phyloP scores from a whole-genome alignment of 805 yeast species.

The Yarrowia porcina region DNA sequence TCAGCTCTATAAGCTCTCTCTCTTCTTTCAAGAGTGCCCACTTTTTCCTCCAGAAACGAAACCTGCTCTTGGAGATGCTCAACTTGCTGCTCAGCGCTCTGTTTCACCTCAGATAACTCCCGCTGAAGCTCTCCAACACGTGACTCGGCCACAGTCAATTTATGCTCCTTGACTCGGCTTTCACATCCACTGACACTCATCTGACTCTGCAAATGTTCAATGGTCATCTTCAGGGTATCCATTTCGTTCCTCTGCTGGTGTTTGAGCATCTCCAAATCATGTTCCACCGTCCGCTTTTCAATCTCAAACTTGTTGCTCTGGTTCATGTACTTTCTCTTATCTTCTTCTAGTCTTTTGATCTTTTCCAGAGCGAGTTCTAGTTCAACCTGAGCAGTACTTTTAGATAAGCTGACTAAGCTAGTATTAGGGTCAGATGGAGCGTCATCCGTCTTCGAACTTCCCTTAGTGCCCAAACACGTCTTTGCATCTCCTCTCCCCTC shows the following conservation, averaged over 20 bases:
- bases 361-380: neutral
- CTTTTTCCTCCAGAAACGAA: neutral
- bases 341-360: neutral
- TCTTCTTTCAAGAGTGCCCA: neutral
- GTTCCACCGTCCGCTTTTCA: neutral
- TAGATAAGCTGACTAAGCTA: no score
- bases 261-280: neutral
- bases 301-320: neutral
- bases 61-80: conserved; percentile 8
- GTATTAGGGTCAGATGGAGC: no score
- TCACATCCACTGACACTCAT: conserved; percentile 1
- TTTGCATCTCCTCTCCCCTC: no score
- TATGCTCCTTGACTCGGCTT: neutral
- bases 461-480: no score
- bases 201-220: neutral
- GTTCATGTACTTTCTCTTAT: neutral
- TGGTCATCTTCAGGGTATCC: neutral
- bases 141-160: neutral
- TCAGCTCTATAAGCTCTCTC: neutral
- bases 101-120: neutral
- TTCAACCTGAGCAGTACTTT: neutral
- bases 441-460: no score
- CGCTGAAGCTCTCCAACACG: neutral
- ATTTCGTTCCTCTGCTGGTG: neutral
- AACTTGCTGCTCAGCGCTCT: neutral